Percentiles rank a stretch among this genome's conserved stretches.
phyloP scores from a whole-genome alignment of 2,329 filamentous ascomycete species.

The Tolypocladium pustulatum region DNA sequence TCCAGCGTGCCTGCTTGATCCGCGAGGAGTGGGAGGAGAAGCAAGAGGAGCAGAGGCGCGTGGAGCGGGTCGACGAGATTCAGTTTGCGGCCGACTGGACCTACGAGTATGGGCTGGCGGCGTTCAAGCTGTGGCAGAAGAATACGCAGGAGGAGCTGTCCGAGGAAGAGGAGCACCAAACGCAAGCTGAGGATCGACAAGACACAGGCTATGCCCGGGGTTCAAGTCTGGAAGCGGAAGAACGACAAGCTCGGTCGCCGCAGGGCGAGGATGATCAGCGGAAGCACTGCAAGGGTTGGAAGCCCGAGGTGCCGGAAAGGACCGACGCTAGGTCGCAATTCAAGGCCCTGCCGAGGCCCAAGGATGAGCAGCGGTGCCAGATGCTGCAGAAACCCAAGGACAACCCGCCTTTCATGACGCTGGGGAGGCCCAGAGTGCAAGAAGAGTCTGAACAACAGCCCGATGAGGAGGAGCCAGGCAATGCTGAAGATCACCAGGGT shows the following conservation, averaged over 20 bases:
- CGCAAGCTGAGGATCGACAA: neutral
- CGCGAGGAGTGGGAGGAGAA: conserved; percentile 4
- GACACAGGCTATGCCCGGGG: neutral
- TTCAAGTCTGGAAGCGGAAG: neutral
- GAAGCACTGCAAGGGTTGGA: neutral
- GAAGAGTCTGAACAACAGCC: neutral
- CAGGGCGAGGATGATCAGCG: neutral
- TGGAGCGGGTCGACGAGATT: conserved; percentile 12
- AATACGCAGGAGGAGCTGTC: neutral
- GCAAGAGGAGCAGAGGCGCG: conserved; percentile 2
- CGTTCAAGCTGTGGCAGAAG: conserved; percentile 9
- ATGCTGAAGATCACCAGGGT: neutral
- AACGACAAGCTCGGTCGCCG: neutral
- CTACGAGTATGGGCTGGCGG: conserved; percentile 12
- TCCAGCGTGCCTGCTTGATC: neutral
- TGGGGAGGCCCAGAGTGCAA: too few relatives aligned
- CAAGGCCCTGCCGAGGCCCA: neutral
- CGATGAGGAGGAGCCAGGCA: neutral
- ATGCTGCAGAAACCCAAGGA: neutral
- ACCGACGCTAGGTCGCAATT: neutral
- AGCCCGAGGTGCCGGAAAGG: neutral
- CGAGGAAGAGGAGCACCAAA: neutral
- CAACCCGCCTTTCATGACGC: neutral
- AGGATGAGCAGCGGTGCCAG: neutral
- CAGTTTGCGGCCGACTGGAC: conserved; percentile 17